Conservation (phyloP, 768 basidiomycete genomes). For the Termitomyces sp. region DNA sequence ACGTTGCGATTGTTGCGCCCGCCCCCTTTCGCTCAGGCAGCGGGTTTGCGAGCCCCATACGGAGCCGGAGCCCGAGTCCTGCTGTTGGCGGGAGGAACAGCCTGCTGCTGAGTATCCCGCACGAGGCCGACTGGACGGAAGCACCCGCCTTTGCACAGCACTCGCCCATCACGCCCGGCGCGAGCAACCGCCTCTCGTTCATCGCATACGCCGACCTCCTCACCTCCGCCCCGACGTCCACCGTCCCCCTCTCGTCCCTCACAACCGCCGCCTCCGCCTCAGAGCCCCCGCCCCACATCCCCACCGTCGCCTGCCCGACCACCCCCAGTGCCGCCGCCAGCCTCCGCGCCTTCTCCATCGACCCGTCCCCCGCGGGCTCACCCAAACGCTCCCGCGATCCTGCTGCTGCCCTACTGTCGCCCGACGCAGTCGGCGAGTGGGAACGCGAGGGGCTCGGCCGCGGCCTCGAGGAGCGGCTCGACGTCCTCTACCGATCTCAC, state of each 20-base stretch:
- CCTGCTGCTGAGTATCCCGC: conserved; percentile 49
- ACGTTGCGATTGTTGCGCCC: conserved; percentile 65
- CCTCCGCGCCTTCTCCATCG: conserved; percentile 20
- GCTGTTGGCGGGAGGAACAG: conserved; percentile 37
- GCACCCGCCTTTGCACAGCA: conserved; percentile 15
- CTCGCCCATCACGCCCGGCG: conserved; percentile 26
- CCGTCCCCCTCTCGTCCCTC: conserved; percentile 68
- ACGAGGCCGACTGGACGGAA: conserved; percentile 13
- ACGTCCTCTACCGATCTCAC: conserved; percentile 27
- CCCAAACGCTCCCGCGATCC: background rate
- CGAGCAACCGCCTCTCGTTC: conserved; percentile 81
- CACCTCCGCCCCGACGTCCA: conserved; percentile 68
- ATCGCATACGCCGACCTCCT: conserved; percentile 87
- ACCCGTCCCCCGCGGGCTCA: background rate
- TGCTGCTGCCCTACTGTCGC: background rate
- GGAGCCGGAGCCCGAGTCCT: conserved; percentile 68
- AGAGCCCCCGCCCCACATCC: conserved; percentile 75
- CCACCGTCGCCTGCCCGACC: conserved; percentile 42
- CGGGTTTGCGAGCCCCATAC: conserved; percentile 64
- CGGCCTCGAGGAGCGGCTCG: conserved; percentile 81
- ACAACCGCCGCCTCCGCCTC: conserved; percentile 56
- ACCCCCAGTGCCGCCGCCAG: conserved; percentile 25
- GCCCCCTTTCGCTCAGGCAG: conserved; percentile 34
- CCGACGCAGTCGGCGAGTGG: conserved; percentile 76
- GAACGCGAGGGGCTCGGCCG: conserved; percentile 79